A percentile compares a stretch with the other conserved stretches of the same genome.
Evolutionary conservation across 495 filamentous ascomycete species (phyloP).

Genomic region (Hyaloscypha bicolor): DNA sequence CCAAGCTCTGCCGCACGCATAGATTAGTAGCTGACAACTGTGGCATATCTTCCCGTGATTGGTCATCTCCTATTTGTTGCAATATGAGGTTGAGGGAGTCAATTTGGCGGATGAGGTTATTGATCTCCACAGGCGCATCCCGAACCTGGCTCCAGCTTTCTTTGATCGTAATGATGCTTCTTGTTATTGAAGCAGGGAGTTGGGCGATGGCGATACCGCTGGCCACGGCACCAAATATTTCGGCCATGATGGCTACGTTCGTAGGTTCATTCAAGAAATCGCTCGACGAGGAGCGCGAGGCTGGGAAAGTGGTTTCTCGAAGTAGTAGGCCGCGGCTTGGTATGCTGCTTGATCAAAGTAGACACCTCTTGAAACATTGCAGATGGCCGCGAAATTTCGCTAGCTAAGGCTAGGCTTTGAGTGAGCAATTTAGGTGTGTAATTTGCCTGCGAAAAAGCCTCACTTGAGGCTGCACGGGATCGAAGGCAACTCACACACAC

Average conservation of each 20-base stretch:
- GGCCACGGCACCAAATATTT: slow-evolving; percentile 38
- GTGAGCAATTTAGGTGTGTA: too few species aligned
- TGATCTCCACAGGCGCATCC: slow-evolving; percentile 38
- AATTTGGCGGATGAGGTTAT: slow-evolving; percentile 34
- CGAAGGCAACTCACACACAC: too few species aligned
- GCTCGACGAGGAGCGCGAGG: too few species aligned
- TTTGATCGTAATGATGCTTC: slow-evolving; percentile 35
- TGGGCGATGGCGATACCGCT: slow-evolving; percentile 41
- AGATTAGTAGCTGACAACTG: not conserved
- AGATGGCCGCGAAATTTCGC: too few species aligned
- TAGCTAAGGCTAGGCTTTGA: too few species aligned
- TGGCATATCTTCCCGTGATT: not conserved
- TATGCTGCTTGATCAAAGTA: too few species aligned
- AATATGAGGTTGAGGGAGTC: slow-evolving; percentile 35
- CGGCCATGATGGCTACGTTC: slow-evolving; percentile 33
- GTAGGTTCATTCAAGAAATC: too few species aligned
- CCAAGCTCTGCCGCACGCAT: not conserved
- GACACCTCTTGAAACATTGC: too few species aligned
- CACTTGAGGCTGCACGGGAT: too few species aligned
- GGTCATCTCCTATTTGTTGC: slow-evolving; percentile 5
- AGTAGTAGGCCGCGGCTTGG: too few species aligned
- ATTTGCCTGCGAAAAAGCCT: too few species aligned
- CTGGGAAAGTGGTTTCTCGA: too few species aligned
- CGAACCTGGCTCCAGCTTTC: slow-evolving; percentile 39
- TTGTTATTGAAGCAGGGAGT: slow-evolving; percentile 33